Evolutionary conservation across 768 basidiomycete species (phyloP).

Genomic region (Mycena rebaudengoi): DNA sequence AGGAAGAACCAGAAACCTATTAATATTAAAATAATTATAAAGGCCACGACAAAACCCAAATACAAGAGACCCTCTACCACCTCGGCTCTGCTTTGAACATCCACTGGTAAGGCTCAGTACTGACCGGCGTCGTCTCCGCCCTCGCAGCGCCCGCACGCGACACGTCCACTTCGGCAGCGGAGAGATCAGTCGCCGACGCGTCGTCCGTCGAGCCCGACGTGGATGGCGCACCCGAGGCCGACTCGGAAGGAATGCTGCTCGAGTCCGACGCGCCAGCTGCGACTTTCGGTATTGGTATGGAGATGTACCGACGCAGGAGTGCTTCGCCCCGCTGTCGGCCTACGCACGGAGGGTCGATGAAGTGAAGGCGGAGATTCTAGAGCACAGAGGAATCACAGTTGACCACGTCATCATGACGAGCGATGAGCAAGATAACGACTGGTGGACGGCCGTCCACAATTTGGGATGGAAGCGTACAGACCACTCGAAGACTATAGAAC

Average conservation of each 20-base stretch:
- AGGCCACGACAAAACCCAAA: constrained; percentile 2
- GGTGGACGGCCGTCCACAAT: constrained; percentile 29
- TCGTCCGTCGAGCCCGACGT: too few relatives aligned
- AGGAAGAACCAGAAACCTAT: background rate
- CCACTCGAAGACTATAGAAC: background rate
- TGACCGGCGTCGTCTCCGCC: constrained; percentile 35
- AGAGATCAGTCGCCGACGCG: too few relatives aligned
- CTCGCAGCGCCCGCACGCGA: too few relatives aligned
- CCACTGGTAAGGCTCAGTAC: constrained; percentile 49
- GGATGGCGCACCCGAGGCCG: too few relatives aligned
- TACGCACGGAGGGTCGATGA: constrained; percentile 38
- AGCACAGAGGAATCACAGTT: constrained; percentile 28
- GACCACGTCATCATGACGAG: constrained; percentile 44
- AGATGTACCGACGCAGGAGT: too few relatives aligned
- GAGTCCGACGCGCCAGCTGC: too few relatives aligned
- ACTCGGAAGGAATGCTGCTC: too few relatives aligned
- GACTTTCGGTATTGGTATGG: too few relatives aligned
- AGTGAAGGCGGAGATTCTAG: constrained; percentile 31
- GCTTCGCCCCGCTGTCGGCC: constrained; percentile 37
- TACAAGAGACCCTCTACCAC: background rate
- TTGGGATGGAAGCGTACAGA: background rate
- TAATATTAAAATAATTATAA: constrained; percentile 8
- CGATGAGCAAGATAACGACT: constrained; percentile 42
- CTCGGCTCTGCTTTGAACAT: constrained; percentile 38
- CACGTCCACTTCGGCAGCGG: too few relatives aligned